Percentiles rank a stretch among this genome's conserved stretches.
phyloP scores from a whole-genome alignment of 192 early-diverging fungal species.

The Coemansia sp. region DNA sequence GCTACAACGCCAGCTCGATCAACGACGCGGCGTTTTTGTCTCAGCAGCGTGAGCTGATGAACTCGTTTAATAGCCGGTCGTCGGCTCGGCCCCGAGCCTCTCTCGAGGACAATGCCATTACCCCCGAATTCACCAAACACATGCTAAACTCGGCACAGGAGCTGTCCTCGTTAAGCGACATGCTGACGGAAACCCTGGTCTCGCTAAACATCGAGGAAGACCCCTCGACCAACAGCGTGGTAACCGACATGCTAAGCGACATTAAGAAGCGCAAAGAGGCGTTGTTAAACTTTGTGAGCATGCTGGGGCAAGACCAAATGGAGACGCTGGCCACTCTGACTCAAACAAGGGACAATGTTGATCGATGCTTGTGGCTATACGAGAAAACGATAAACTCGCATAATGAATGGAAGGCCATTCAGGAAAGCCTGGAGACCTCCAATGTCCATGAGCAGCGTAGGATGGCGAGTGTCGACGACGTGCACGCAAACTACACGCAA shows the following conservation, averaged over 20 bases:
- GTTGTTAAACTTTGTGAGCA: conserved; percentile 36
- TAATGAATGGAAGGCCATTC: conserved; percentile 47
- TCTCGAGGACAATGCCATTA: conserved; percentile 10
- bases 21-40: conserved; percentile 27
- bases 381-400: conserved; percentile 41
- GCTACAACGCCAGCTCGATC: not conserved
- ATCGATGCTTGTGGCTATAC: conserved; percentile 36
- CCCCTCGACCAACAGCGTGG: conserved; percentile 28
- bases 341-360: conserved; percentile 14
- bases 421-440: conserved; percentile 32
- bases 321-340: conserved; percentile 24
- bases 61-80: conserved; percentile 5
- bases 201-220: conserved; percentile 44
- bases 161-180: conserved; percentile 37
- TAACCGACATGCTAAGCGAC: conserved; percentile 32
- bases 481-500: not conserved
- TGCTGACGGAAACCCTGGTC: conserved; percentile 41
- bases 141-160: conserved; percentile 32
- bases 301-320: conserved; percentile 23
- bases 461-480: not conserved
- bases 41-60: conserved; percentile 32
- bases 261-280: conserved; percentile 32
- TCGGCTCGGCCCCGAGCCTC: not conserved
- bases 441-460: conserved; percentile 1
- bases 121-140: conserved; percentile 39